phyloP scores from a whole-genome alignment of 1,284 basidiomycete genomes.

The Puccinia horiana region DNA sequence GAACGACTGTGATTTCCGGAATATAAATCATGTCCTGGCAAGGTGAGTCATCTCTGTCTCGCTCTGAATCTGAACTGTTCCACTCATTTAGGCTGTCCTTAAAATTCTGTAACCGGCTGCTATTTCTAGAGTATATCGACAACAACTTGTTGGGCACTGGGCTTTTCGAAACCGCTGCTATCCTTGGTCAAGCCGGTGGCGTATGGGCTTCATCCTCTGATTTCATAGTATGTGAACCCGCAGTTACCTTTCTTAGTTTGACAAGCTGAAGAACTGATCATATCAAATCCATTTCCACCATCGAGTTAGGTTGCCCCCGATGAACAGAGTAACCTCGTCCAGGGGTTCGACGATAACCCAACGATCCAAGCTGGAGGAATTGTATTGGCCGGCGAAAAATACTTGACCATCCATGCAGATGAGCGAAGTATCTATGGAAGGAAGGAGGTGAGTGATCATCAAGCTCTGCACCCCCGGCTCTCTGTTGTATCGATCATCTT shows the following conservation, averaged over 20 bases:
- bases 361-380: slow-evolving; percentile 66
- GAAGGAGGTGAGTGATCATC: slow-evolving; percentile 67
- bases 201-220: slow-evolving; percentile 78
- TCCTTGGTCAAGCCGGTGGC: slow-evolving; percentile 80
- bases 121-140: slow-evolving; percentile 76
- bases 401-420: slow-evolving; percentile 70
- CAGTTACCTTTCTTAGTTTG: slow-evolving; percentile 43
- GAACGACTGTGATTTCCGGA: background rate
- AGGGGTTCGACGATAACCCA: slow-evolving; percentile 64
- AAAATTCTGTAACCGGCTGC: slow-evolving; percentile 53
- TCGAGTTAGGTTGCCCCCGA: slow-evolving; percentile 67
- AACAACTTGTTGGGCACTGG: slow-evolving; percentile 76
- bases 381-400: slow-evolving; percentile 74
- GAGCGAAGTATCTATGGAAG: slow-evolving; percentile 74
- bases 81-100: slow-evolving; percentile 45
- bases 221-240: slow-evolving; percentile 68
- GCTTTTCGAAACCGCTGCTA: slow-evolving; percentile 76
- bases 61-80: background rate
- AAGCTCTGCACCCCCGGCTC: background rate
- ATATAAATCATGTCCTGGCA: slow-evolving; percentile 48
- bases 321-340: slow-evolving; percentile 73
- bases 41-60: slow-evolving; percentile 22
- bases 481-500: background rate
- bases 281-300: slow-evolving; percentile 51
- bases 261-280: slow-evolving; percentile 53